Percentiles rank a stretch among this genome's conserved stretches.
Evolutionary conservation across 768 basidiomycete genomes (phyloP).

Genomic region (Rhizopogon rudus): DNA sequence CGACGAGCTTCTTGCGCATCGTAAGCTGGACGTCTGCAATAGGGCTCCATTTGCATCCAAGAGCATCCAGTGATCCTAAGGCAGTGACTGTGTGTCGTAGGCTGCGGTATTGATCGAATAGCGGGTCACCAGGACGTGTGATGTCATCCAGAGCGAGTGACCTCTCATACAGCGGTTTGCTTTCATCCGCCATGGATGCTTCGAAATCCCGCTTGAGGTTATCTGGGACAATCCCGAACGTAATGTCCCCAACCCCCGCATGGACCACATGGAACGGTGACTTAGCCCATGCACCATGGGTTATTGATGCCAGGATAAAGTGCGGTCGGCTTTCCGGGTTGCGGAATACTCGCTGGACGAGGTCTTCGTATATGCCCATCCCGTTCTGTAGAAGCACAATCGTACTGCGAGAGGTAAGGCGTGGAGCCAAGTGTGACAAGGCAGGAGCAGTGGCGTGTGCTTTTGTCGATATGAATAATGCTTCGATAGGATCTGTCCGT

Average conservation of each 20-base stretch:
- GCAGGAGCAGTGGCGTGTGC: conserved; percentile 59
- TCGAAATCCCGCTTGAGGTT: conserved; percentile 59
- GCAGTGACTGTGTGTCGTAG: conserved; percentile 67
- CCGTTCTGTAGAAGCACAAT: conserved; percentile 95
- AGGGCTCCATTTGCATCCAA: conserved; percentile 62
- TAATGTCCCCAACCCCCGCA: conserved; percentile 61
- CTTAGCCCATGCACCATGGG: conserved; percentile 70
- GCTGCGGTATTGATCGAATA: conserved; percentile 44
- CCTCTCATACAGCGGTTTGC: conserved; percentile 31
- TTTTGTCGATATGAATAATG: conserved; percentile 82
- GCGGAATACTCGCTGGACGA: conserved; percentile 63
- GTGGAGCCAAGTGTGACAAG: conserved; percentile 52
- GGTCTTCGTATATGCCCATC: conserved; percentile 84
- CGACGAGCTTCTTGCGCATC: conserved; percentile 76
- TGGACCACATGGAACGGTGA: conserved; percentile 56
- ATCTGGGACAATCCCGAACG: conserved; percentile 81
- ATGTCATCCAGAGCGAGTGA: conserved; percentile 52
- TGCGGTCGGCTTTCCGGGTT: conserved; percentile 73
- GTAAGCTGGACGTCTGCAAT: conserved; percentile 61
- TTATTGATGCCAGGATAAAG: conserved; percentile 80
- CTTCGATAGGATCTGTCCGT: conserved; percentile 47
- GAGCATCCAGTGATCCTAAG: conserved; percentile 48
- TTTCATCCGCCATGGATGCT: conserved; percentile 36
- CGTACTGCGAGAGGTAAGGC: conserved; percentile 64
- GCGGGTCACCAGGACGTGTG: conserved; percentile 27